A percentile compares a stretch with the other conserved stretches of the same genome.
These are phyloP conservation scores for Dendrobium nobile DNA, from an alignment of 106 monocot species.

Conservation along the genomic window DNA sequence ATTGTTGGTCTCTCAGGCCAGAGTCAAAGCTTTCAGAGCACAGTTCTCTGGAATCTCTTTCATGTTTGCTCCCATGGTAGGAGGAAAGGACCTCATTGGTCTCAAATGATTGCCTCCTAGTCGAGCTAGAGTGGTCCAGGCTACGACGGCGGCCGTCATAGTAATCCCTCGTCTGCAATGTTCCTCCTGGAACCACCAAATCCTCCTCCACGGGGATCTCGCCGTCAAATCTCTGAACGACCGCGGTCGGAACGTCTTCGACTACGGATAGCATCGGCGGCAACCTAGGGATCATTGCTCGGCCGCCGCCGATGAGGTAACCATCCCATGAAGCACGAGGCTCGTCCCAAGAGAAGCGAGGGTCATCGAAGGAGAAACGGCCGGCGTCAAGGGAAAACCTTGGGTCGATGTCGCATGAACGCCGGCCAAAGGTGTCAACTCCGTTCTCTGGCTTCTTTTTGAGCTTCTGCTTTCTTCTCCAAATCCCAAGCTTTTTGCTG, in stretches of 20 bases:
- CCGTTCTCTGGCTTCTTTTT: constrained; percentile 16
- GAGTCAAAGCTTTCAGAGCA: constrained; percentile 6
- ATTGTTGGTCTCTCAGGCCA: neutral
- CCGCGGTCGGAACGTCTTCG: constrained; percentile 31
- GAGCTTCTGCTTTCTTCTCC: constrained; percentile 45
- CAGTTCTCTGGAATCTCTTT: constrained; percentile 9
- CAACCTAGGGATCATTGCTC: constrained; percentile 22
- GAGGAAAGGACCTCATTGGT: constrained; percentile 6
- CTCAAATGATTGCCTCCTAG: constrained; percentile 4
- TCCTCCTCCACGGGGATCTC: constrained; percentile 19
- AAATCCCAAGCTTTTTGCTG: constrained; percentile 36
- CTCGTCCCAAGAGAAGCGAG: constrained; percentile 55
- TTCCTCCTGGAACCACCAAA: constrained; percentile 11
- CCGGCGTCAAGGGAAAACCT: constrained; percentile 63
- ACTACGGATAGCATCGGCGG: constrained; percentile 58
- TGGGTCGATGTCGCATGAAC: constrained; percentile 45
- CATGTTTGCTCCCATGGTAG: constrained; percentile 8
- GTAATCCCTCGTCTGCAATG: constrained; percentile 17
- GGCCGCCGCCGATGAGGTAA: constrained; percentile 13
- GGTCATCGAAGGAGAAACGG: constrained; percentile 49
- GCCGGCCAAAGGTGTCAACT: constrained; percentile 4
- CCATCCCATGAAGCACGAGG: constrained; percentile 72
- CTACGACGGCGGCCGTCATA: constrained; percentile 12
- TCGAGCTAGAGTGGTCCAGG: constrained; percentile 12
- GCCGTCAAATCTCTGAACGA: constrained; percentile 18